Evolutionary conservation across 2,329 filamentous ascomycete genomes (phyloP), one percentile per base, ranked within the genome.

Genomic region (Mycosphaerella sp.): DNA sequence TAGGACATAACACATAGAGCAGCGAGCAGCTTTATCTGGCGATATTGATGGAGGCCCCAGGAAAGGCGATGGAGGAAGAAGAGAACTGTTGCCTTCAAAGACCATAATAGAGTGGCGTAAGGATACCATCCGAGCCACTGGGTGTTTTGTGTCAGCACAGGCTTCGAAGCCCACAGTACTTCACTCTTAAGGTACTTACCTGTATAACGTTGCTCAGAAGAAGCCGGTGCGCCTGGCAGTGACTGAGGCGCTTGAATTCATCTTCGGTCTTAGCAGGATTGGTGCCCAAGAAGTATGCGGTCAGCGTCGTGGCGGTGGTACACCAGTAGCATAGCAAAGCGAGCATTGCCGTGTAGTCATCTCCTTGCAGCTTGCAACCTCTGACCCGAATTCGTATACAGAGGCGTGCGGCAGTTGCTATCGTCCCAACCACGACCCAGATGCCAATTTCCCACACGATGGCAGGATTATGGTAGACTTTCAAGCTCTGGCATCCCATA

Each of bases 341-440:
- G 0, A 66, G 43, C 5, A 66, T 6, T 0, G 68, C 62, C 16
- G 72, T 63, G 10, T 68, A 65, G 41, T 73, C 70, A 53, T 73
- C 71, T 2, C 69, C 66, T 27, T 68, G 62, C 1, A 72, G 54
- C 1, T 68, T 64, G 7, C 63, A 60, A 28, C 65, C 50, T 3
- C 70, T 70, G 0, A 72, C 30, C 10, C 30, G 30, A 34, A 34
- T 4, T n/a, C 30, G 30, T 4, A 13, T 8, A n/a, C 10, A 12
- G 13, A 34, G 30, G 7, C 30, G 30, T 4, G 13, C 10, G 4
- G 30, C 9, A 6, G 13, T n/a, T 12, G 30, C 30, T n/a, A 34
- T 12, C 10, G 30, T 12, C 13, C 30, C 30, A 8, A 34, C 13
- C 30, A 34, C 30, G 2, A n/a, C 4, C 30, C 30, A 34, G 13